Percentiles rank a stretch among this genome's conserved stretches.
Evolutionary conservation across 2,329 filamentous ascomycete genomes (phyloP).

Genomic region (Arthrobotrys pseudoclavata): DNA sequence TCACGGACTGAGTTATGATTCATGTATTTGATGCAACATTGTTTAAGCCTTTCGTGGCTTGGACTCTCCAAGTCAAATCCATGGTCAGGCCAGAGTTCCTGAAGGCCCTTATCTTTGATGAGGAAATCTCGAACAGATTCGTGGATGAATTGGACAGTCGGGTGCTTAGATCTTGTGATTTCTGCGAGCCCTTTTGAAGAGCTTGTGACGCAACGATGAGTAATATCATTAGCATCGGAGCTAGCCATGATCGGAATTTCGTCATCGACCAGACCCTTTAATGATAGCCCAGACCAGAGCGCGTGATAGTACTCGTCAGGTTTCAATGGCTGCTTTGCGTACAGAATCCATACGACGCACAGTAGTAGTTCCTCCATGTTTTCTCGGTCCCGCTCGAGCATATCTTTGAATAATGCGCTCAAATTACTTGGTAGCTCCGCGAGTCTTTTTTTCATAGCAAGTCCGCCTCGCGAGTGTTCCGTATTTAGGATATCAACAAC

Average conservation of each 20-base stretch:
- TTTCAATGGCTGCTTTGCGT: conserved; percentile 55
- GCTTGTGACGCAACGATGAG: conserved; percentile 61
- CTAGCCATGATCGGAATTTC: conserved; percentile 30
- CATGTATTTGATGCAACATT: conserved; percentile 68
- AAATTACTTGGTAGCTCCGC: conserved; percentile 65
- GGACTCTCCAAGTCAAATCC: conserved; percentile 36
- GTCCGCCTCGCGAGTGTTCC: conserved; percentile 64
- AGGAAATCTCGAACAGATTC: conserved; percentile 66
- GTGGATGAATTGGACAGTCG: conserved; percentile 65
- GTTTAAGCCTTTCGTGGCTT: conserved; percentile 68
- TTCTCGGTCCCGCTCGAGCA: conserved; percentile 69
- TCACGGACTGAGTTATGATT: conserved; percentile 9
- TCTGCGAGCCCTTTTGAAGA: conserved; percentile 65
- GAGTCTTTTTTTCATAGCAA: conserved; percentile 64
- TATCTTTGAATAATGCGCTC: conserved; percentile 69
- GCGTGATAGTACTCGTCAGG: conserved; percentile 61
- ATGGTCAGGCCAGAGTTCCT: conserved; percentile 48
- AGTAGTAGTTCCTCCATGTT: conserved; percentile 66
- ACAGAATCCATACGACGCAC: conserved; percentile 51
- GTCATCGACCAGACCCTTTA: conserved; percentile 33
- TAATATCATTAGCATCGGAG: conserved; percentile 13
- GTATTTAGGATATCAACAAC: conserved; percentile 67
- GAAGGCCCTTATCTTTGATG: conserved; percentile 63
- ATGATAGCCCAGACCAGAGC: conserved; percentile 43
- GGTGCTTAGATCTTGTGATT: conserved; percentile 61